Evolutionary conservation across 306 rosid genomes (phyloP), one percentile per base, ranked within the genome.

Genomic region (Pueraria montana): DNA sequence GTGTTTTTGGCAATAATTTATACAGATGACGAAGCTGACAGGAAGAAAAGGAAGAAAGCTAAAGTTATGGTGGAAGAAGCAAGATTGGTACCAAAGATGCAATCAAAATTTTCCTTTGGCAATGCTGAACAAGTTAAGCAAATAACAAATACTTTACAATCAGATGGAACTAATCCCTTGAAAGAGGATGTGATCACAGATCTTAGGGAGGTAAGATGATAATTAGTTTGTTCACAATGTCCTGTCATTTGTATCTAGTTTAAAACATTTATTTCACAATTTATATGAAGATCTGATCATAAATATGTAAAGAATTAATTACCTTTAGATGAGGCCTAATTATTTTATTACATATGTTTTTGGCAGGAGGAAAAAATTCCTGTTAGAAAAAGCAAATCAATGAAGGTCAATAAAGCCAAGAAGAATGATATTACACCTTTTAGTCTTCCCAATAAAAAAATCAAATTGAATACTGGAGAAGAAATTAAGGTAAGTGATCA

Each of bases 11-110:
- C 84, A 58, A 72, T 65, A 56, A 74, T 79, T 34, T 86, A 56
- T 86, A 78, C 91, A 95, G 99, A 89, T 81, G 92, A 89, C 78
- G 97, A 85, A 79, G 87, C 90, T 81, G 89, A 73, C 77, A 84
- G 87, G 92, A 95, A 85, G 93, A 95, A 89, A 82, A 95, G 89
- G 90, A 92, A 91, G 87, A 95, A 93, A 86, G 81, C 85, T 36
- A 85, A 59, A 76, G 75, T 67, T 61, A 27, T 78, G 73, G 86
- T 83, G 64, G 93, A 79, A 62, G 96, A 89, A 87, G 52, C 83
- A 52, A 83, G 84, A 72, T 59, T 89, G 80, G 77, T 79, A 53
- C 74, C 90, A 56, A 91, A 89, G 64, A 45, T 83, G 26, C 90
- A 81, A 56, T 38, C 91, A 56, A 87, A 75, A 84, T 90, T 84